These are phyloP conservation scores for Phaeosphaeria sp. DNA, from an alignment of 2,329 filamentous ascomycete genomes.

Conservation along the genomic window DNA sequence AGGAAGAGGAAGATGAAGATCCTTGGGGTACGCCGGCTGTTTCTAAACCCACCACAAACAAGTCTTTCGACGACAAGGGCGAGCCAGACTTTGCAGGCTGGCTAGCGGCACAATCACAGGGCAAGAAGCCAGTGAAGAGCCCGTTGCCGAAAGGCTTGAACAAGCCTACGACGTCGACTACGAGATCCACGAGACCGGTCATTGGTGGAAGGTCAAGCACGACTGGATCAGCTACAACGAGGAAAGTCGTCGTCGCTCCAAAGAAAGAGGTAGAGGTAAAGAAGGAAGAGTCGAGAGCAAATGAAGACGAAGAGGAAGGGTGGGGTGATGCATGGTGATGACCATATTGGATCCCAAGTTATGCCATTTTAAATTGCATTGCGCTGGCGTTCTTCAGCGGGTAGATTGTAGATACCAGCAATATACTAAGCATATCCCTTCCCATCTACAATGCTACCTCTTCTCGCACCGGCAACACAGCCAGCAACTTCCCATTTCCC, in stretches of 20 bases:
- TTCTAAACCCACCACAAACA: constrained; percentile 47
- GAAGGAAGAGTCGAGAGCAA: constrained; percentile 46
- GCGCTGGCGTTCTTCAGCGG: constrained; percentile 18
- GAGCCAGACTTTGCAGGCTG: constrained; percentile 97
- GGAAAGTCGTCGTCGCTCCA: constrained; percentile 33
- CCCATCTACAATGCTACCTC: background rate
- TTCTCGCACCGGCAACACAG: background rate
- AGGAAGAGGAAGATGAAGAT: constrained; percentile 64
- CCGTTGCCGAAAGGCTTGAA: constrained; percentile 81
- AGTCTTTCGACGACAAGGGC: constrained; percentile 77
- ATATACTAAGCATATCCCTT: background rate
- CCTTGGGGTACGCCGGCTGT: constrained; percentile 57
- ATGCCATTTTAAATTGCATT: constrained; percentile 16
- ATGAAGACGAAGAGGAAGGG: constrained; percentile 50
- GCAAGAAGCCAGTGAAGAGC: constrained; percentile 70
- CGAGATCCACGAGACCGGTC: constrained; percentile 41
- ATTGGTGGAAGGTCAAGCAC: constrained; percentile 39
- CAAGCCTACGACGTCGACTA: constrained; percentile 57
- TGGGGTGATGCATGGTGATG: constrained; percentile 49
- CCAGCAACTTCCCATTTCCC: constrained; percentile 15
- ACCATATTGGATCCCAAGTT: background rate
- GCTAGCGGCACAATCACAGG: constrained; percentile 82
- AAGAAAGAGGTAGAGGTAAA: constrained; percentile 39
- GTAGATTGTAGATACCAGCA: background rate
- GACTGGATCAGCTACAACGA: constrained; percentile 32